Conservation (phyloP, 306 rosid genomes). For the Vigna nakashimae region DNA sequence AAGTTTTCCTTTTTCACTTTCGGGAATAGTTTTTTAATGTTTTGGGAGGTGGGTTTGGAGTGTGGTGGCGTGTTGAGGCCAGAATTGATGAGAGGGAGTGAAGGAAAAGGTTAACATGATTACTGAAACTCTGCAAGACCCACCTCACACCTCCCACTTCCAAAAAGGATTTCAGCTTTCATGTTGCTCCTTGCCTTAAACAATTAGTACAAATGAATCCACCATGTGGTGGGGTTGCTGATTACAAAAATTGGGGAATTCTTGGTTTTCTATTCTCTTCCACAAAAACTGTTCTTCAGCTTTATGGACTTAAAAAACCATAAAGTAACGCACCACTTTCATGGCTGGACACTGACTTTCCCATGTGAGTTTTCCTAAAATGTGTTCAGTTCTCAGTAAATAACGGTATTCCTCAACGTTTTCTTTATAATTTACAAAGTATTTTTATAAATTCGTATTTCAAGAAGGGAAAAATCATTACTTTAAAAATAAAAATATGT, state of each 20-base stretch:
- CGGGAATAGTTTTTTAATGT: conserved; percentile 20
- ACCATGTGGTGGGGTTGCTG: conserved; percentile 54
- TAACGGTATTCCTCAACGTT: not conserved
- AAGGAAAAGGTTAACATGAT: conserved; percentile 55
- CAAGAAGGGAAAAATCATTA: no score
- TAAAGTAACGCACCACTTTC: conserved; percentile 41
- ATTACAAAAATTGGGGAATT: conserved; percentile 9
- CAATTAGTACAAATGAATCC: conserved; percentile 27
- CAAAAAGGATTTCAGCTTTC: conserved; percentile 57
- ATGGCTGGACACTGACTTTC: conserved; percentile 25
- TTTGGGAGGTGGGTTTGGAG: conserved; percentile 50
- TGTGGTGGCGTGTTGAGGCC: conserved; percentile 47
- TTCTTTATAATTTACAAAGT: no score
- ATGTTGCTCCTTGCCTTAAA: conserved; percentile 46
- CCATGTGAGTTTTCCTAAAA: conserved; percentile 43
- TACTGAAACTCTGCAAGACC: conserved; percentile 50
- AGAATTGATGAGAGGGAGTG: conserved; percentile 50
- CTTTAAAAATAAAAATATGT: no score
- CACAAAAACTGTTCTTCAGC: conserved; percentile 4
- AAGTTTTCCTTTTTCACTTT: conserved; percentile 39
- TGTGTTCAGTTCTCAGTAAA: conserved; percentile 32
- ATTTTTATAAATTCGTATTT: no score
- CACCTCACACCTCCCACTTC: conserved; percentile 60
- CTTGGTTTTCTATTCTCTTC: conserved; percentile 33
- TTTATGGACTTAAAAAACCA: conserved; percentile 23